These are phyloP conservation scores for Talaromyces sp. DNA, from an alignment of 2,329 filamentous ascomycete species.

Conservation along the genomic window DNA sequence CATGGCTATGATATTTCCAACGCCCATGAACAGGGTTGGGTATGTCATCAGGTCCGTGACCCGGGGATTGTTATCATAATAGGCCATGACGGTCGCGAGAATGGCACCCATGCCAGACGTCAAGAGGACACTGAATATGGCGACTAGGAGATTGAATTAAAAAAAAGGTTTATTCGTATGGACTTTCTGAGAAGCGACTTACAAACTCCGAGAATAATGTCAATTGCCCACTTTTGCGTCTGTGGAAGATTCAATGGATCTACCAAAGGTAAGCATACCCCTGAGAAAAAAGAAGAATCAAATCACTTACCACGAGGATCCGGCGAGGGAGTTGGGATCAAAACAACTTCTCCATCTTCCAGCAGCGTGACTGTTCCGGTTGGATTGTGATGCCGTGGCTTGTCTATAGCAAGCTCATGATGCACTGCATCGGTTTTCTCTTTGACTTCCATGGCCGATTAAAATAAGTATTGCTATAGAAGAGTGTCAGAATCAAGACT, in stretches of 20 bases:
- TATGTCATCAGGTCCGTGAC: constrained; percentile 30
- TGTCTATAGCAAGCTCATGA: background rate
- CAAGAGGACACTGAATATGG: background rate
- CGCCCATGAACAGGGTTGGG: constrained; percentile 20
- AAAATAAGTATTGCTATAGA: background rate
- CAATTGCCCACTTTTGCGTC: background rate
- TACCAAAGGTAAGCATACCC: background rate
- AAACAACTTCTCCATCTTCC: background rate
- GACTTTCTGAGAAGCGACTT: background rate
- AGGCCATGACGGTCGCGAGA: constrained; percentile 14
- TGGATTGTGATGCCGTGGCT: background rate
- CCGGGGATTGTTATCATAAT: constrained; percentile 11
- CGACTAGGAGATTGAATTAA: background rate
- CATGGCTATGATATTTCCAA: constrained; percentile 16
- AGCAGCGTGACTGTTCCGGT: background rate
- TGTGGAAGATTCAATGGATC: background rate
- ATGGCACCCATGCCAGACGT: constrained; percentile 36
- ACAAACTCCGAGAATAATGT: background rate
- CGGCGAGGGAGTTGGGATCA: background rate
- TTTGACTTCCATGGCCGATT: background rate
- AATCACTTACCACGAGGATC: background rate
- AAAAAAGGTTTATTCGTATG: background rate
- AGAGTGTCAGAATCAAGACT: background rate
- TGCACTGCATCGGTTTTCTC: background rate
- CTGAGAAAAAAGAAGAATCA: background rate